phyloP scores from a whole-genome alignment of 192 early-diverging fungal species.

The Entophlyctis luteolus region DNA sequence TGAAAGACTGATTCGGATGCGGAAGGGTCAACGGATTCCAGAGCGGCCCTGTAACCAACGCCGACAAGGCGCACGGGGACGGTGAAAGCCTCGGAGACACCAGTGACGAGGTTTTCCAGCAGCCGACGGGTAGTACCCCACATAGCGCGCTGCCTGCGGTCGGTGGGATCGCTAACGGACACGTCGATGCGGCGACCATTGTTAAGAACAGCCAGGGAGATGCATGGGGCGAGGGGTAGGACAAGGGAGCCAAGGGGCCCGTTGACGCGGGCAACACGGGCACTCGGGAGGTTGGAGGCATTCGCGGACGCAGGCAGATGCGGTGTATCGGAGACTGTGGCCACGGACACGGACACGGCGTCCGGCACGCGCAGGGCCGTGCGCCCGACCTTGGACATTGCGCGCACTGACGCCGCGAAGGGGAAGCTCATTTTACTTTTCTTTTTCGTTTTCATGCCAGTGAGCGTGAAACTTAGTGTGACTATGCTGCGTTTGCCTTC shows the following conservation, averaged over 20 bases:
- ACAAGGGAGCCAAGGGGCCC: conserved; percentile 78
- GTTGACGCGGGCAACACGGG: conserved; percentile 55
- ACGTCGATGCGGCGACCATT: conserved; percentile 25
- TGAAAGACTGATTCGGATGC: conserved; percentile 18
- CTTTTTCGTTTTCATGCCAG: too few species aligned
- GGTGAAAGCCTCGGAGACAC: conserved; percentile 85
- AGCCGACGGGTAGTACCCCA: conserved; percentile 96
- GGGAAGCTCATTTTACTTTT: too few species aligned
- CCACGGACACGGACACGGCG: conserved; percentile 66
- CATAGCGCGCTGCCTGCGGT: conserved; percentile 80
- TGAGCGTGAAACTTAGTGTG: too few species aligned
- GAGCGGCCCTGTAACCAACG: conserved; percentile 86
- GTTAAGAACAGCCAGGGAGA: conserved; percentile 43
- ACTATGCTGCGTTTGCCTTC: too few species aligned
- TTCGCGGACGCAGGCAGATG: not conserved
- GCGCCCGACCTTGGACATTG: conserved; percentile 88
- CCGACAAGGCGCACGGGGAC: conserved; percentile 83
- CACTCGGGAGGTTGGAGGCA: conserved; percentile 2
- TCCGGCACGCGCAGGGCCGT: conserved; percentile 67
- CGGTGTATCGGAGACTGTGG: conserved; percentile 44
- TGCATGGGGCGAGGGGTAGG: conserved; percentile 81
- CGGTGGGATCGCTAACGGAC: conserved; percentile 52
- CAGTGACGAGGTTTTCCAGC: conserved; percentile 77
- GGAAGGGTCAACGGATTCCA: conserved; percentile 53
- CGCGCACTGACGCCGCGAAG: too few species aligned